Evolutionary conservation across 768 basidiomycete species (phyloP), one percentile per base, ranked within the genome.

Genomic region (Trametes punicea): DNA sequence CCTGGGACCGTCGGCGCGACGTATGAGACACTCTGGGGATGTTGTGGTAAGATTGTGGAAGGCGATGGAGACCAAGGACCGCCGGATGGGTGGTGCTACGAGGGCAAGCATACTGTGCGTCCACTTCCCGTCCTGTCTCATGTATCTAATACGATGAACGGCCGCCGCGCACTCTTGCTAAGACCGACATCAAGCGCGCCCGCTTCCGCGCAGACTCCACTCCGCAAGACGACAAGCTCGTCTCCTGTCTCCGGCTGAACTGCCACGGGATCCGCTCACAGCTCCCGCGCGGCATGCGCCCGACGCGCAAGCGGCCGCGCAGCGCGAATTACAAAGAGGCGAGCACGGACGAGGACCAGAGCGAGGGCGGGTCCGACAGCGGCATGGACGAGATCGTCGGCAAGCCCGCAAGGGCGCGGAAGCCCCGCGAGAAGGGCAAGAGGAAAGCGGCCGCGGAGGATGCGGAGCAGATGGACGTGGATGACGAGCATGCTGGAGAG

Each of bases 51-150:
- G 64, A 84, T 80, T 0, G 84, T 83, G 6, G 84, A 88, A 23
- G 89, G 89, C 0, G 83, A 86, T 60, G 89, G 90, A 1, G 85
- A 88, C 59, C 85, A 86, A 73, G 89, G 89, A 0, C 89, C 90
- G 1, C 90, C 89, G 1, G 87, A 90, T 65, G 90, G 89, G 1
- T 92, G 88, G 88, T 92, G 89, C 64, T 91, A 90, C 63, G 88
- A 91, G 67, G 89, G 89, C 3, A 81, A 78, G 68, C 89, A 92
- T 67, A 90, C 89, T 7, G 84, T 85, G 47, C 57, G 82, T 78
- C 39, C 15, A 9, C 18, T 2, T 13, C 29, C 56, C 31, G 18
- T 45, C 18, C 26, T 6, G 5, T 3, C 2, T 21, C 8, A 45
- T 27, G 6, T 11, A 27, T 16, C 3, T 45, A 10, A 29, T 15